A percentile compares a stretch with the other conserved stretches of the same genome.
These are phyloP conservation scores for Boletus sp. DNA, from an alignment of 768 basidiomycete genomes.

Conservation along the genomic window DNA sequence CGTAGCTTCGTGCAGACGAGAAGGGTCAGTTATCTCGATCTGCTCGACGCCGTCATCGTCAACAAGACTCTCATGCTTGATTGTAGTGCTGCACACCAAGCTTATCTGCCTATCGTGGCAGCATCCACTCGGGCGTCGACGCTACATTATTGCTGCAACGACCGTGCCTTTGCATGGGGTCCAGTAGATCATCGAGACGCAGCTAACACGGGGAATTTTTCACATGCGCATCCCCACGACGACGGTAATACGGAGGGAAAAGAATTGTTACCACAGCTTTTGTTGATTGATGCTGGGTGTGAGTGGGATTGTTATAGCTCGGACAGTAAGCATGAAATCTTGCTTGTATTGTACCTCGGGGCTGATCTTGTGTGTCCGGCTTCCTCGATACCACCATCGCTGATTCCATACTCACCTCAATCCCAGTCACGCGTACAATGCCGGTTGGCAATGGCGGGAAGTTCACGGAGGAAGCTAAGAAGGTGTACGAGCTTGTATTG, in stretches of 20 bases:
- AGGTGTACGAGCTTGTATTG: constrained; percentile 83
- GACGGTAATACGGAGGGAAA: constrained; percentile 15
- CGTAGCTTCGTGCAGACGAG: constrained; percentile 81
- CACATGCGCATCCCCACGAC: constrained; percentile 32
- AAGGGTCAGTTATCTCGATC: constrained; percentile 58
- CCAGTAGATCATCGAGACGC: constrained; percentile 58
- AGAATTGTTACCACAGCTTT: constrained; percentile 59
- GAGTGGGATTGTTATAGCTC: constrained; percentile 74
- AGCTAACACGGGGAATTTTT: constrained; percentile 47
- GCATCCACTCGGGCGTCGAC: constrained; percentile 84
- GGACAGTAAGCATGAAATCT: constrained; percentile 44
- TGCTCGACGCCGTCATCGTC: background rate
- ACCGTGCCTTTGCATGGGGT: constrained; percentile 82
- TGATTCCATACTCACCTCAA: constrained; percentile 29
- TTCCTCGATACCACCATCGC: background rate
- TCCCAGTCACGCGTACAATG: constrained; percentile 73
- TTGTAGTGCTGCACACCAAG: constrained; percentile 74
- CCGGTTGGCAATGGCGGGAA: constrained; percentile 93
- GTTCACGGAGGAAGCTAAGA: constrained; percentile 76
- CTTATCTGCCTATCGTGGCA: constrained; percentile 92
- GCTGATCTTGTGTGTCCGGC: background rate
- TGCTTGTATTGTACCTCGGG: background rate
- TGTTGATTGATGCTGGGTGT: constrained; percentile 93
- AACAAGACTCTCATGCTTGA: background rate
- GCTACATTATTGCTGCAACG: constrained; percentile 93